phyloP scores from a whole-genome alignment of 2,329 filamentous ascomycete genomes.

The Dothiorella sarmentorum region DNA sequence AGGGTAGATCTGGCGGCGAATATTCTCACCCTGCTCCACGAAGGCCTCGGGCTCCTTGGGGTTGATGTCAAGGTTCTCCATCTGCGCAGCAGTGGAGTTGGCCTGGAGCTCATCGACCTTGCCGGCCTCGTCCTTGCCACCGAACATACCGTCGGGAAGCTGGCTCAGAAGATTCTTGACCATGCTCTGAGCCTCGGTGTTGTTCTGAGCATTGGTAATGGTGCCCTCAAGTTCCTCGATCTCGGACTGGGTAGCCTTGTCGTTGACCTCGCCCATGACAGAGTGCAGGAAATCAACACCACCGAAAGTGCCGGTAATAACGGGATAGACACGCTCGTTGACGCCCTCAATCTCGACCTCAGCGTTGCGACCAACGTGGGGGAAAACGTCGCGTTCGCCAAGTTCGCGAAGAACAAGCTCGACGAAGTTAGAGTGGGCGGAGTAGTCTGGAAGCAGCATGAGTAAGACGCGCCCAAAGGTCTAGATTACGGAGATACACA shows the following conservation, averaged over 20 bases:
- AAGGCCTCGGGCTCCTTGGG: slow-evolving; percentile 82
- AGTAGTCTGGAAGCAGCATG: slow-evolving; percentile 59
- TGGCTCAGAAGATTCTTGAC: slow-evolving; percentile 77
- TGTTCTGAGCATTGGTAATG: slow-evolving; percentile 60
- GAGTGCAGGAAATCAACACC: slow-evolving; percentile 93
- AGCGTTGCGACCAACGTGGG: slow-evolving; percentile 78
- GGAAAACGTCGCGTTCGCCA: slow-evolving; percentile 76
- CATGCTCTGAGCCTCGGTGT: slow-evolving; percentile 65
- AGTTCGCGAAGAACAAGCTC: slow-evolving; percentile 86
- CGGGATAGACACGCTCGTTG: slow-evolving; percentile 66
- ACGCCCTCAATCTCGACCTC: slow-evolving; percentile 66
- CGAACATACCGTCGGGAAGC: slow-evolving; percentile 77
- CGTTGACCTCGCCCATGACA: slow-evolving; percentile 73
- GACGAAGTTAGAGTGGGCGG: slow-evolving; percentile 89
- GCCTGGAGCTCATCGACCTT: slow-evolving; percentile 77
- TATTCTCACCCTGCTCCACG: slow-evolving; percentile 69
- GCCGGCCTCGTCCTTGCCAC: slow-evolving; percentile 63
- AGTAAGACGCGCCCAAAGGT: not conserved
- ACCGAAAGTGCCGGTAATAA: slow-evolving; percentile 89
- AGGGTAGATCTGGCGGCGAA: slow-evolving; percentile 79
- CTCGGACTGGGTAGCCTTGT: slow-evolving; percentile 89
- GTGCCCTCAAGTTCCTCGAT: slow-evolving; percentile 85
- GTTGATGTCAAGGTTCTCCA: slow-evolving; percentile 69
- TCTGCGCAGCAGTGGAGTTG: slow-evolving; percentile 70
- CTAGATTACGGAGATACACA: slow-evolving; percentile 30